Base-by-base conservation (phyloP, 2,329 filamentous ascomycete genomes). In the Ceratocystis colombiana region DNA sequence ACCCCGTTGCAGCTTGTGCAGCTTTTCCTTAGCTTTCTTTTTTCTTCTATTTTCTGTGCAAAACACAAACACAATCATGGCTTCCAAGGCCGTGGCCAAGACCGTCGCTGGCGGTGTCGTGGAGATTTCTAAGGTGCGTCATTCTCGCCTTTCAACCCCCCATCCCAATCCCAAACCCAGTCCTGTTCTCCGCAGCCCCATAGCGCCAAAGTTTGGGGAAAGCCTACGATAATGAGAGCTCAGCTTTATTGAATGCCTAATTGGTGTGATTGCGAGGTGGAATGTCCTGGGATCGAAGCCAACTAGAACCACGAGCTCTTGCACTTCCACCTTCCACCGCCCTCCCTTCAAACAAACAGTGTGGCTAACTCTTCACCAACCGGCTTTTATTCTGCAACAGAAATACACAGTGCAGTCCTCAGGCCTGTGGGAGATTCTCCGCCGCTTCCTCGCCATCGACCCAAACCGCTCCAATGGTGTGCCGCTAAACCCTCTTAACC, bases 321-420 rank as follows among this genome's bases (percentile, higher is more conserved):
- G n/a, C 8, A 57, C 15, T 28, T n/a, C 12, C 22, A 57, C 50
- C 15, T 28, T n/a, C 12, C 10, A 28, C n/a, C 2, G 1, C 6
- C 50, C 48, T 25, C n/a, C 55, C n/a, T n/a, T 20, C 55, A 15
- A 37, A 37, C 55, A 28, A 30, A 17, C 53, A 30, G 15, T 6
- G 48, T 53, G 15, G 55, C 64, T 37, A 45, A 55, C 61, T 30
- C 41, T 41, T 25, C 55, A 30, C 55, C 55, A 17, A 10, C 28
- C 8, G 55, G 55, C 30, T 20, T 33, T 8, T 2, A 30, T n/a
- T 30, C 17, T 4, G 5, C 48, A 41, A 41, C 73, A 99, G 93
- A 97, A 97, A 89, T 93, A 99, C 79, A 96, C 92, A 45, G 80
- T 97, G 70, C 89, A 96, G 75, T 94, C 93, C 64, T 84, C 82